These are phyloP conservation scores for Flueggea neowawraea DNA, from an alignment of 441 rosid species.

Conservation along the genomic window DNA sequence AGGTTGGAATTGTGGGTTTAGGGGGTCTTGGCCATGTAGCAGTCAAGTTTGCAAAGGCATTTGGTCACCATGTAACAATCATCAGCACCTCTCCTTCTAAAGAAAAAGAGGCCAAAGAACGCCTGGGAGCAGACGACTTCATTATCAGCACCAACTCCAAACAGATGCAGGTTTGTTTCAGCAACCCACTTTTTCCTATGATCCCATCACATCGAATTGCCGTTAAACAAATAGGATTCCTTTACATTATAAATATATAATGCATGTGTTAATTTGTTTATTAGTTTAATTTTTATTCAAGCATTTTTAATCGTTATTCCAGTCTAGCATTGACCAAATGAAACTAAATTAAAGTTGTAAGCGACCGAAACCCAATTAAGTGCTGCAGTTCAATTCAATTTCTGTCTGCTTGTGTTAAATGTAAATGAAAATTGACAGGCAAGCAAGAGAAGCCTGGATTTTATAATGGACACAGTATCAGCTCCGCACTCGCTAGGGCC, in stretches of 20 bases:
- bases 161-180: slow-evolving; percentile 50
- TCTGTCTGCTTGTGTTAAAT: not conserved
- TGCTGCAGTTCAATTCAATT: no score
- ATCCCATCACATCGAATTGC: no score
- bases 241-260: not conserved
- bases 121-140: slow-evolving; percentile 65
- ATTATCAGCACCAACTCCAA: slow-evolving; percentile 42
- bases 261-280: not conserved
- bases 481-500: slow-evolving; percentile 67
- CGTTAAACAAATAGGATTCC: no score
- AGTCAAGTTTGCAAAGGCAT: slow-evolving; percentile 67
- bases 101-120: slow-evolving; percentile 53
- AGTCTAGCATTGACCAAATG: no score
- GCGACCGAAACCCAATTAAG: no score
- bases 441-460: slow-evolving; percentile 48
- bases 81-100: slow-evolving; percentile 66
- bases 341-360: no score
- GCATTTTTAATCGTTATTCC: no score
- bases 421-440: slow-evolving; percentile 26
- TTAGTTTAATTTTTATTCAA: not conserved
- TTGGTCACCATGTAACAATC: slow-evolving; percentile 70
- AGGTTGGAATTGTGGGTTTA: slow-evolving; percentile 57
- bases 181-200: no score
- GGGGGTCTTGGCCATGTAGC: slow-evolving; percentile 80
- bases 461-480: slow-evolving; percentile 70